phyloP scores from a whole-genome alignment of 2,329 filamentous ascomycete species.

The Harringtonia aguacate region DNA sequence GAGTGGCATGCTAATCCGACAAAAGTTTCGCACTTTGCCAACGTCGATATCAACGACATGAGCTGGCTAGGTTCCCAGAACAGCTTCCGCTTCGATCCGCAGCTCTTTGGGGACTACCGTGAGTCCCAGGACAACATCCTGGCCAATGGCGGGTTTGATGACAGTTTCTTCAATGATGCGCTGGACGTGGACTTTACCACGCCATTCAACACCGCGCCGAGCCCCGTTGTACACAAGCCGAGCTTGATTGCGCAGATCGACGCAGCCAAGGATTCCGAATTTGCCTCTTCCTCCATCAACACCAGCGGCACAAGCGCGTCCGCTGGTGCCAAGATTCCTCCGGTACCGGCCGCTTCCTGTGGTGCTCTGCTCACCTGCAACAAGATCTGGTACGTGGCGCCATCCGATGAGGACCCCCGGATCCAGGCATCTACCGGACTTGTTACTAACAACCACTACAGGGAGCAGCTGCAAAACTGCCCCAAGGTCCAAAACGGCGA shows the following conservation, averaged over 20 bases:
- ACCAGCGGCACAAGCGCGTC: conserved; percentile 35
- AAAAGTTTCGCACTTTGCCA: conserved; percentile 27
- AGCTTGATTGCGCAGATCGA: conserved; percentile 73
- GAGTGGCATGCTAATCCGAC: neutral
- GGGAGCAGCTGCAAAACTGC: conserved; percentile 83
- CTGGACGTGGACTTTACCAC: conserved; percentile 73
- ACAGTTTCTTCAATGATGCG: conserved; percentile 60
- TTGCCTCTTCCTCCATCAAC: conserved; percentile 8
- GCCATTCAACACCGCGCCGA: conserved; percentile 61
- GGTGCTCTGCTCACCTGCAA: conserved; percentile 62
- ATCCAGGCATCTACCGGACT: too few species aligned
- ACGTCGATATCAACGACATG: conserved; percentile 44
- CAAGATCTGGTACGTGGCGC: conserved; percentile 71
- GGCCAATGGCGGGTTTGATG: conserved; percentile 58
- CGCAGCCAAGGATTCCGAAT: conserved; percentile 56
- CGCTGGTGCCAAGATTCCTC: neutral
- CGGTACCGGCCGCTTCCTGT: neutral
- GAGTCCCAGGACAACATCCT: conserved; percentile 79
- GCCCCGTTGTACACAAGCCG: conserved; percentile 39
- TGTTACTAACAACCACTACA: conserved; percentile 24
- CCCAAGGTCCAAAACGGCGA: conserved; percentile 82
- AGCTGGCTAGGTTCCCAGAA: conserved; percentile 74
- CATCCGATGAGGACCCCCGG: neutral
- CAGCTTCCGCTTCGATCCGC: conserved; percentile 78
- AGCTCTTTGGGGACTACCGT: conserved; percentile 84